Base-by-base conservation (phyloP, 1,139 yeast species). In the Scheffersomyces illinoinensis region DNA sequence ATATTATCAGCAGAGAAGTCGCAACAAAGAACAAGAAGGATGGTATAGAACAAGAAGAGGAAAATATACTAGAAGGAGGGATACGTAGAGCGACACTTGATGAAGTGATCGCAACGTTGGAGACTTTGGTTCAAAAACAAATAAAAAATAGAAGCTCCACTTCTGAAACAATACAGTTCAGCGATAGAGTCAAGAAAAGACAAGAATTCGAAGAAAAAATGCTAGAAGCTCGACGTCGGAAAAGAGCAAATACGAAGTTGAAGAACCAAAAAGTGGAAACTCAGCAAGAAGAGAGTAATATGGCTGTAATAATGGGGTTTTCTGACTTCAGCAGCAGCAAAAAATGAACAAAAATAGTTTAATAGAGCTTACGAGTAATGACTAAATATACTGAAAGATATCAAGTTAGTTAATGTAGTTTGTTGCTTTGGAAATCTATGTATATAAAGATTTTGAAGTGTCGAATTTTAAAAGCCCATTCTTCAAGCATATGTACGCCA, bases 241-340 rank as follows among this genome's bases (percentile, higher is more conserved):
- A 68, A 64, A 63, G 60, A 63, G 65, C 61, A 66, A 66, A 63
- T 50, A 58, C 52, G 47, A 64, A 59, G 56, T 58, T 56, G 21
- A 63, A 55, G 43, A 60, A 55, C 18, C 33, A 24, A 24, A 58
- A 56, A 18, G 63, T 49, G 8, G 65, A 57, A 14, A 53, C 54
- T 20, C 56, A 54, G 10, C 66, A 59, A 3, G 66, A 62, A 14
- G 68, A 67, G 18, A 64, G 66, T 51, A 80, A 75, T 7, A 71
- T 87, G 68, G 68, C 71, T 18, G 64, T 71, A 7, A 62, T 80
- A 60, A 87, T 90, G 93, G 95, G 95, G 1, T 86, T 90, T 62
- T 66, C 75, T 1, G 79, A 79, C 1, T 86, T 86, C 69, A 82
- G 82, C 0, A 62, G 75, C 0, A 67, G 76, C 7, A 76, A 74